A percentile compares a stretch with the other conserved stretches of the same genome.
phyloP scores from a whole-genome alignment of 2,329 filamentous ascomycete genomes.

The Diaporthe sp. region DNA sequence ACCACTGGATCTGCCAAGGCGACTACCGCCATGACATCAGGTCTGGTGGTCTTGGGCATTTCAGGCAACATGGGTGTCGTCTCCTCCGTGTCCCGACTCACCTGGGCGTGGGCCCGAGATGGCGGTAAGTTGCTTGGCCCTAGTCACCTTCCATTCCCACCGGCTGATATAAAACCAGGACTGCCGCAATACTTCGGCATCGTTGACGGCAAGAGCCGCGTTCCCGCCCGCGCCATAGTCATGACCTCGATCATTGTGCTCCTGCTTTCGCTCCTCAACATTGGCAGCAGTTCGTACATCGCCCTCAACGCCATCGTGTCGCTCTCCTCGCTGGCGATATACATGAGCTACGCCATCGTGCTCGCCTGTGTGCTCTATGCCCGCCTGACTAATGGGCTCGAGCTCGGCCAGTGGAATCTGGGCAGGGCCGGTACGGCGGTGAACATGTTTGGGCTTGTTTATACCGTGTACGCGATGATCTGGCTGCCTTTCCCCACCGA shows the following conservation, averaged over 20 bases:
- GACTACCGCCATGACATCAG: constrained; percentile 56
- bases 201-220: constrained; percentile 49
- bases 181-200: constrained; percentile 40
- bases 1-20: constrained; percentile 56
- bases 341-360: constrained; percentile 43
- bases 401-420: constrained; percentile 39
- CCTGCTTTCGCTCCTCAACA: constrained; percentile 55
- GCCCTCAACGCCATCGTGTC: constrained; percentile 57
- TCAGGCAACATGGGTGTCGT: constrained; percentile 57
- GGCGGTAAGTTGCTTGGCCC: constrained; percentile 53
- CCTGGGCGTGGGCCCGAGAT: constrained; percentile 65
- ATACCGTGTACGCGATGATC: constrained; percentile 41
- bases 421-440: constrained; percentile 35
- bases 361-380: constrained; percentile 41
- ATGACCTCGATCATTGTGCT: constrained; percentile 51
- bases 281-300: constrained; percentile 52
- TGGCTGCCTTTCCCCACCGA: constrained; percentile 42
- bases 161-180: constrained; percentile 32
- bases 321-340: constrained; percentile 49
- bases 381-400: constrained; percentile 19
- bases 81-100: constrained; percentile 62
- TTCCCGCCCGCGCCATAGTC: constrained; percentile 55
- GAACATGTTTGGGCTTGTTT: constrained; percentile 41
- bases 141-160: too few relatives aligned
- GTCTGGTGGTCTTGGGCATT: constrained; percentile 55